Evolutionary conservation across 2,329 filamentous ascomycete species (phyloP).

Genomic region (Colletotrichum truncatum): DNA sequence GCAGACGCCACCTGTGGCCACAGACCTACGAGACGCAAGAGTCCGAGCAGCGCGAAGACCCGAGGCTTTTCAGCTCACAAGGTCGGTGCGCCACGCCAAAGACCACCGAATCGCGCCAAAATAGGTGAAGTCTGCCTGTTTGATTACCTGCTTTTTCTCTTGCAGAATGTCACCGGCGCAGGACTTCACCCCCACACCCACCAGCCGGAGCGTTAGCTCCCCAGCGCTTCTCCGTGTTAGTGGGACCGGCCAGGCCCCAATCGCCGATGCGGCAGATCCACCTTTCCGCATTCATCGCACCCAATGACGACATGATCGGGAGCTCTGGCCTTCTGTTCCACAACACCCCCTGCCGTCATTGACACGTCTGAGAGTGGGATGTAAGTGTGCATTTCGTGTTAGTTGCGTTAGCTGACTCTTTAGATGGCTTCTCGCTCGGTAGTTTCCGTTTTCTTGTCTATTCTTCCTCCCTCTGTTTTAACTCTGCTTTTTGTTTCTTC

Average conservation of each 20-base stretch:
- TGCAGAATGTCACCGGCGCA: background rate
- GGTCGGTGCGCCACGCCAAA: background rate
- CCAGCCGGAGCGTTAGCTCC: conserved; percentile 23
- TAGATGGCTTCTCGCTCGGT: background rate
- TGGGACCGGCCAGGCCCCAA: background rate
- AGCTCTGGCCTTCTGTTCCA: conserved; percentile 18
- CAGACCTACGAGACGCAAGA: no score
- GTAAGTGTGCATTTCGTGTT: background rate
- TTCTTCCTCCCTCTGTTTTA: background rate
- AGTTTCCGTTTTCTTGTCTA: background rate
- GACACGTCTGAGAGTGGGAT: conserved; percentile 19
- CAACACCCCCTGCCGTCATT: conserved; percentile 21
- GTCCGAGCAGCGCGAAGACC: no score
- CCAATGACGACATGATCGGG: conserved; percentile 25
- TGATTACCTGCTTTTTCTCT: conserved; percentile 6
- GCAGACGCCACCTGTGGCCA: background rate
- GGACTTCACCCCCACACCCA: background rate
- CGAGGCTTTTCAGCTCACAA: no score
- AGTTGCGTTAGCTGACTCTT: background rate
- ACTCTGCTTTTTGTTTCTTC: background rate
- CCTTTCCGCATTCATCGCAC: conserved; percentile 16
- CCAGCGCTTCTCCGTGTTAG: background rate
- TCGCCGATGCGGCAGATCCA: conserved; percentile 9
- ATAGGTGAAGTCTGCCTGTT: background rate
- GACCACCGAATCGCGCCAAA: background rate